phyloP scores from a whole-genome alignment of 371 early-diverging fungal genomes.

The Mucor racemosus region DNA sequence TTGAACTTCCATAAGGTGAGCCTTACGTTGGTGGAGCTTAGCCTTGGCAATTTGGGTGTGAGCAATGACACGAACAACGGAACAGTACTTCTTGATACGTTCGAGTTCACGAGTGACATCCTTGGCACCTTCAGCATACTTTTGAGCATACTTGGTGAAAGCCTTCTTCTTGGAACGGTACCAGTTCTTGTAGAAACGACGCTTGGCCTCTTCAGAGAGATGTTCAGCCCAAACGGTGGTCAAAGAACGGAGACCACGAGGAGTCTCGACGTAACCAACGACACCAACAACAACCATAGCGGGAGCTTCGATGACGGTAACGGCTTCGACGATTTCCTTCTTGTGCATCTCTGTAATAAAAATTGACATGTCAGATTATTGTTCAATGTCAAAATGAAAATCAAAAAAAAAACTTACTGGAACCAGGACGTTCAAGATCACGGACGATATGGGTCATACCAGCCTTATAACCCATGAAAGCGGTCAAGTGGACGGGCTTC shows the following conservation, averaged over 20 bases:
- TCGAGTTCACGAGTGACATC: slow-evolving; percentile 92
- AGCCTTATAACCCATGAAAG: slow-evolving; percentile 99
- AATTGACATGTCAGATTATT: slow-evolving; percentile 1
- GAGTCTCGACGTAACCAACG: slow-evolving; percentile 99
- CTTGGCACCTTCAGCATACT: slow-evolving; percentile 93
- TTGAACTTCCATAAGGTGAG: slow-evolving; percentile 99
- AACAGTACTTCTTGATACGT: slow-evolving; percentile 99
- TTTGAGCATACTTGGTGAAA: slow-evolving; percentile 98
- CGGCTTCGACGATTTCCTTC: slow-evolving; percentile 99
- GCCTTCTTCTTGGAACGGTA: slow-evolving; percentile 99
- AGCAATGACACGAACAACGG: slow-evolving; percentile 97
- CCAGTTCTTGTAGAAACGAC: slow-evolving; percentile 99
- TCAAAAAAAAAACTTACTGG: slow-evolving; percentile 47
- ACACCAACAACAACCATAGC: slow-evolving; percentile 99
- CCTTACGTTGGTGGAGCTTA: slow-evolving; percentile 97
- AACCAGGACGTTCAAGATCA: slow-evolving; percentile 97
- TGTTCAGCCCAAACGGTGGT: slow-evolving; percentile 99
- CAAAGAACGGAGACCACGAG: slow-evolving; percentile 96
- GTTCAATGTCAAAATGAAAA: background rate
- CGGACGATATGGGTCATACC: slow-evolving; percentile 99
- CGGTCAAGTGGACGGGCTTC: slow-evolving; percentile 98
- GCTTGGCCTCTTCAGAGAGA: slow-evolving; percentile 96
- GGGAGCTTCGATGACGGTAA: slow-evolving; percentile 99
- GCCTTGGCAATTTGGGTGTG: slow-evolving; percentile 98
- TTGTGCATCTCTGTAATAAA: slow-evolving; percentile 85